Evolutionary conservation across 305 asterid species (phyloP).

Genomic region (Fraxinus sp.): DNA sequence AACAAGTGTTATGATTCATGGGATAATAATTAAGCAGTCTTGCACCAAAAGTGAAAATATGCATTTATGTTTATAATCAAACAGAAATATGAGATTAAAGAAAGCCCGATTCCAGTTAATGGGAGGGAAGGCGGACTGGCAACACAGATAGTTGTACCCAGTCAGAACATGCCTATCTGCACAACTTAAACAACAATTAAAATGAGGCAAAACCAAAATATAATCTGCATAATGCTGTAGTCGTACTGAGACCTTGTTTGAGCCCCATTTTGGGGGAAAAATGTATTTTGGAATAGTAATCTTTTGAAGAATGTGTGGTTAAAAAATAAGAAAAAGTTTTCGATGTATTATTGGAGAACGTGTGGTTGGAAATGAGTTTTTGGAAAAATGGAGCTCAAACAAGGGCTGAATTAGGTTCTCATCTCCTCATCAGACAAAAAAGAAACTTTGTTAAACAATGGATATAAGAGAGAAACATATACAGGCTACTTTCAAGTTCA

Average conservation of each 20-base stretch:
- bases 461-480: neutral
- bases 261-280: neutral
- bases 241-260: neutral
- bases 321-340: no score
- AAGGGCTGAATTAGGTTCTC: neutral
- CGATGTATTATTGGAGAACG: neutral
- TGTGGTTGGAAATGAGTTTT: neutral
- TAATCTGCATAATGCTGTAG: neutral
- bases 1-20: conserved; percentile 39
- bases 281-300: neutral
- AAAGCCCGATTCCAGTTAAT: conserved; percentile 31
- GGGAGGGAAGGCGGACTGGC: conserved; percentile 29
- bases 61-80: conserved; percentile 19
- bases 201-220: conserved; percentile 14
- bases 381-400: neutral
- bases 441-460: neutral
- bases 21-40: conserved; percentile 15
- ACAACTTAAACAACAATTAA: conserved; percentile 35
- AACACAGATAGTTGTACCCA: conserved; percentile 24
- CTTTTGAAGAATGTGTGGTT: neutral
- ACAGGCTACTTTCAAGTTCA: neutral
- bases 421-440: neutral
- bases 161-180: conserved; percentile 42
- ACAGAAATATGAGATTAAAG: conserved; percentile 26
- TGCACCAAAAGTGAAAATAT: conserved; percentile 20